Evolutionary conservation across 208 protist species (phyloP).

Genomic region (Acanthamoeba triangularis): DNA sequence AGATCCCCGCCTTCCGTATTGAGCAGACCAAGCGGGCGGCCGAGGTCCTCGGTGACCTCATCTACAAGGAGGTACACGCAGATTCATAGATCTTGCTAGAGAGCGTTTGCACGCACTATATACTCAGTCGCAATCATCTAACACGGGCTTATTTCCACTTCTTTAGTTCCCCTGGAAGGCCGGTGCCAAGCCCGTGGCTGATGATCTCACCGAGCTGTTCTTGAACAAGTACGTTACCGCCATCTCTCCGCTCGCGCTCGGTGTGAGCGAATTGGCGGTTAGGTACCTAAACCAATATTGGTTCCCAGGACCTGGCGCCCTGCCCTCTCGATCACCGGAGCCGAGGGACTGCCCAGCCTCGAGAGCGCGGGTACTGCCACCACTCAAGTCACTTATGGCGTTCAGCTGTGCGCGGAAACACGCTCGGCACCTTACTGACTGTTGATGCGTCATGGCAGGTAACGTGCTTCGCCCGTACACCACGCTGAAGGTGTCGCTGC

Average conservation of each 20-base stretch:
- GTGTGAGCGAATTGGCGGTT: neutral
- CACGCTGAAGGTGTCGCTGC: slow-evolving; percentile 95
- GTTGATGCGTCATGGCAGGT: slow-evolving; percentile 78
- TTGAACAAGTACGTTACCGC: slow-evolving; percentile 88
- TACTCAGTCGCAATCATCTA: neutral
- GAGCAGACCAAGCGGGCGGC: slow-evolving; percentile 86
- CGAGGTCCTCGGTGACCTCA: slow-evolving; percentile 81
- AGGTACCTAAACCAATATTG: neutral
- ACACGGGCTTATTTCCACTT: neutral
- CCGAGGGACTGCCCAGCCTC: slow-evolving; percentile 93
- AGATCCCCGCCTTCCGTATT: slow-evolving; percentile 93
- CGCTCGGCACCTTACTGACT: neutral
- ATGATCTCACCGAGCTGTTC: slow-evolving; percentile 92
- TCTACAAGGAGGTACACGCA: slow-evolving; percentile 42
- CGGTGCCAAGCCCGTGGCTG: slow-evolving; percentile 82
- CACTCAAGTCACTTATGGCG: neutral
- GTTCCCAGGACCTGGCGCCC: slow-evolving; percentile 94
- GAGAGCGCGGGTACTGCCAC: slow-evolving; percentile 86
- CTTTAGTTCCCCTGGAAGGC: slow-evolving; percentile 82
- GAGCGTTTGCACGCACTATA: neutral
- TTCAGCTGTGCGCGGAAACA: neutral
- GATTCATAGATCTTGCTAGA: neutral
- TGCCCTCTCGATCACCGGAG: slow-evolving; percentile 94
- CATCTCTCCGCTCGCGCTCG: neutral
- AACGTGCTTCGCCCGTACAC: slow-evolving; percentile 96